Conservation (phyloP, 495 filamentous ascomycete genomes). For the Penicillium dipodomyicola region DNA sequence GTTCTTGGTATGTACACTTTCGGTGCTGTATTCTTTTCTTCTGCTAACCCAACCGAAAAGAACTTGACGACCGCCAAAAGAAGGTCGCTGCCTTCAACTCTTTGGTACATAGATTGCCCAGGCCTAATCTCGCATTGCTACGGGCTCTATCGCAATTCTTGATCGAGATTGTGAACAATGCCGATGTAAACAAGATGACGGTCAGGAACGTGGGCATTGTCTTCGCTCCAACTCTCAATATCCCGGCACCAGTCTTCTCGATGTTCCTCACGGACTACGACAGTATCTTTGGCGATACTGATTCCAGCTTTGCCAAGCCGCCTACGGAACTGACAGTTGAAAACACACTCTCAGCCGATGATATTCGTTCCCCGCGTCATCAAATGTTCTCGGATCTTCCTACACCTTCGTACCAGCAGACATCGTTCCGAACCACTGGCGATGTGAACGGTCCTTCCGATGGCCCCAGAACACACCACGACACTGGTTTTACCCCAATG, state of each 20-base stretch:
- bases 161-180: constrained; percentile 83
- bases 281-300: constrained; percentile 70
- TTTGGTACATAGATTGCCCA: constrained; percentile 80
- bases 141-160: constrained; percentile 81
- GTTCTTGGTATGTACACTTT: constrained; percentile 65
- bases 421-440: constrained; percentile 47
- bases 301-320: constrained; percentile 13
- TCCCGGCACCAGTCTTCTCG: constrained; percentile 91
- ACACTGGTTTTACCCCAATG: constrained; percentile 62
- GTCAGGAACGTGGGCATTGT: constrained; percentile 97
- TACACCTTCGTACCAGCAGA: constrained; percentile 62
- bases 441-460: constrained; percentile 24
- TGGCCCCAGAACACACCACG: constrained; percentile 34
- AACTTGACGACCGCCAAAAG: constrained; percentile 64
- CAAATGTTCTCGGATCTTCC: constrained; percentile 71
- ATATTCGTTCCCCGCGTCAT: constrained; percentile 62
- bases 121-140: constrained; percentile 74
- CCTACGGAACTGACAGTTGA: constrained; percentile 46
- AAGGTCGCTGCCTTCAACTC: constrained; percentile 82
- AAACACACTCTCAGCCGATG: constrained; percentile 51
- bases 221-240: constrained; percentile 97
- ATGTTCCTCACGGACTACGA: constrained; percentile 89
- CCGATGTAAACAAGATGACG: constrained; percentile 95
- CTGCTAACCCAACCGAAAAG: constrained; percentile 34
- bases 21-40: neutral